Conservation (phyloP, 352 stramenopile species). For the Globisporangium rhizosaccharum region DNA sequence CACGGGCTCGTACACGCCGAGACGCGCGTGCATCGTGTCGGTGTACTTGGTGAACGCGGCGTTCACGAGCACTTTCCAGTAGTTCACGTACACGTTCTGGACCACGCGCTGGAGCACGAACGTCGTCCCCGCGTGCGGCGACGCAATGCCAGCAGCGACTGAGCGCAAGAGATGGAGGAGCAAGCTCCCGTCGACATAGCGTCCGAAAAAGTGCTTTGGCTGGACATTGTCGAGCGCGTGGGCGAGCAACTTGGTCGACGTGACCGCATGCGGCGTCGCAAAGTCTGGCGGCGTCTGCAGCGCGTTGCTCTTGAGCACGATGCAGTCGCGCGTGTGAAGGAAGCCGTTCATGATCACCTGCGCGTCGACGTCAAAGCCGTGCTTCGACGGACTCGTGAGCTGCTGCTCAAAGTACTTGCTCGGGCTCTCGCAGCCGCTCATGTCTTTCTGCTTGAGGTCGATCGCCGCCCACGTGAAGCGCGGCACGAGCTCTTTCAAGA, state of each 20-base stretch:
- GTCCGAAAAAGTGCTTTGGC: constrained; percentile 62
- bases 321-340: constrained; percentile 39
- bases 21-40: constrained; percentile 48
- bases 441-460: constrained; percentile 78
- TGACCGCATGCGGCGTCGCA: constrained; percentile 30
- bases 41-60: constrained; percentile 53
- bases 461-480: constrained; percentile 61
- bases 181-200: constrained; percentile 48
- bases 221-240: constrained; percentile 42
- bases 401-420: constrained; percentile 68
- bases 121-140: constrained; percentile 8
- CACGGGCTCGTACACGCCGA: constrained; percentile 54
- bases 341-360: constrained; percentile 44
- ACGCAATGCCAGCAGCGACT: constrained; percentile 32
- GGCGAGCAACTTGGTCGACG: constrained; percentile 47
- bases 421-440: constrained; percentile 57
- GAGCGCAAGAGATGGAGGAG: constrained; percentile 49
- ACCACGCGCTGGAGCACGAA: constrained; percentile 59
- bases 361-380: constrained; percentile 33
- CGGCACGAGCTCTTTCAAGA: constrained; percentile 51
- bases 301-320: constrained; percentile 55
- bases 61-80: constrained; percentile 60
- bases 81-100: constrained; percentile 49
- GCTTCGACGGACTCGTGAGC: constrained; percentile 30
- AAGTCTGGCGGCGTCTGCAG: constrained; percentile 29